Evolutionary conservation across 208 protist species (phyloP).

Genomic region (Wallacemonas sp.): DNA sequence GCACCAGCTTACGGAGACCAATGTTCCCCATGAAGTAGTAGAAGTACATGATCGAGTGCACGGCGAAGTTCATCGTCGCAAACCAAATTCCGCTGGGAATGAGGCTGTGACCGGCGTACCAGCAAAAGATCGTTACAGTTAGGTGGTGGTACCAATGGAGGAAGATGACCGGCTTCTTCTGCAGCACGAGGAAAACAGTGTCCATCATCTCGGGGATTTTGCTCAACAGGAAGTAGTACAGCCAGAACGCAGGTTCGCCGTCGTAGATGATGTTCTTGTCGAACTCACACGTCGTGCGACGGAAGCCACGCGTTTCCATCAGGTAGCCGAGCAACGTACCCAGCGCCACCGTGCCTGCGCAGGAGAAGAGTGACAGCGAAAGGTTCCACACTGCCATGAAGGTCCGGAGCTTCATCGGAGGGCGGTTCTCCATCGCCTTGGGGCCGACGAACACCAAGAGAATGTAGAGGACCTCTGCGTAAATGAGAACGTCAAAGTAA

Average conservation of each 20-base stretch:
- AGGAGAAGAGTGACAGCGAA: slow-evolving; percentile 70
- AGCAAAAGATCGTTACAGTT: slow-evolving; percentile 91
- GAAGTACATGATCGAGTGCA: slow-evolving; percentile 95
- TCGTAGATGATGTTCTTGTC: slow-evolving; percentile 43
- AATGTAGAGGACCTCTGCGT: slow-evolving; percentile 48
- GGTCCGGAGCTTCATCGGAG: slow-evolving; percentile 43
- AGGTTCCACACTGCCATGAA: slow-evolving; percentile 81
- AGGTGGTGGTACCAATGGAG: slow-evolving; percentile 94
- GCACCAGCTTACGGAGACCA: slow-evolving; percentile 45
- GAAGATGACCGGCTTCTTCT: slow-evolving; percentile 89
- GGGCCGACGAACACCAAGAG: slow-evolving; percentile 56
- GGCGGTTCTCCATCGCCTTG: slow-evolving; percentile 59
- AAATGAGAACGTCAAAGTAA: slow-evolving; percentile 51
- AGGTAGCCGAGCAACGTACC: slow-evolving; percentile 27
- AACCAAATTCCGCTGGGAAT: slow-evolving; percentile 80
- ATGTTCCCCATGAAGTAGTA: slow-evolving; percentile 91
- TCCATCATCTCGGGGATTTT: slow-evolving; percentile 91
- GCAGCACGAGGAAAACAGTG: slow-evolving; percentile 82
- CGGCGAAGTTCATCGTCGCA: slow-evolving; percentile 91
- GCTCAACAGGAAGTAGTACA: slow-evolving; percentile 71
- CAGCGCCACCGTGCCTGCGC: slow-evolving; percentile 26
- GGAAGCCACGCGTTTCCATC: slow-evolving; percentile 40
- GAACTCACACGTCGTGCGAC: slow-evolving; percentile 43
- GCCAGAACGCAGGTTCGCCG: slow-evolving; percentile 33
- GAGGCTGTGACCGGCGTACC: slow-evolving; percentile 51